Evolutionary conservation across 176 grass and related monocot genomes (phyloP).

Genomic region (Ensete glaucum): DNA sequence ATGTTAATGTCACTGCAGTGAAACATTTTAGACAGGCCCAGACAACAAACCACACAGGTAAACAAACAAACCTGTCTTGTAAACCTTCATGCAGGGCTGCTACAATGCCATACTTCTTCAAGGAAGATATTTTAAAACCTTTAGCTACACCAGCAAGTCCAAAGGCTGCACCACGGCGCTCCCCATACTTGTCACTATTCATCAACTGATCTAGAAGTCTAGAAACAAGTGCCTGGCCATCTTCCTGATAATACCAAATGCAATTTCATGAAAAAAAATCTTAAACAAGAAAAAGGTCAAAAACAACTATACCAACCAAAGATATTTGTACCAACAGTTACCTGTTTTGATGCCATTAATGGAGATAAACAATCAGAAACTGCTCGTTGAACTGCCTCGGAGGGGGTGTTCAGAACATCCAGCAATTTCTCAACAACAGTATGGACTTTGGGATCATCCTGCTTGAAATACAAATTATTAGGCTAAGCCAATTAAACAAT

Average conservation of each 20-base stretch:
- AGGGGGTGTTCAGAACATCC: slow-evolving; percentile 90
- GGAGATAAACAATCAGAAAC: slow-evolving; percentile 94
- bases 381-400: slow-evolving; percentile 87
- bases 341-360: slow-evolving; percentile 84
- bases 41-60: too few species aligned
- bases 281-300: background rate
- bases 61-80: slow-evolving; percentile 51
- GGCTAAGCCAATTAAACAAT: background rate
- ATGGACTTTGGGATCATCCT: slow-evolving; percentile 99
- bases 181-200: slow-evolving; percentile 92
- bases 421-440: slow-evolving; percentile 94
- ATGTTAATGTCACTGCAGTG: too few species aligned
- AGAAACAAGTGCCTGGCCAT: slow-evolving; percentile 72
- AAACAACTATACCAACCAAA: background rate
- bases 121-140: slow-evolving; percentile 80
- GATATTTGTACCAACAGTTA: slow-evolving; percentile 20
- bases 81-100: slow-evolving; percentile 55
- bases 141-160: slow-evolving; percentile 94
- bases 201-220: slow-evolving; percentile 74
- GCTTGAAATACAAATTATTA: slow-evolving; percentile 20
- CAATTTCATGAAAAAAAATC: slow-evolving; percentile 7
- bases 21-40: background rate
- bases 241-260: slow-evolving; percentile 42
- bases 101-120: slow-evolving; percentile 90
- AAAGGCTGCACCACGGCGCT: slow-evolving; percentile 88